Conservation (phyloP, 2,329 filamentous ascomycete species). For the Coleophoma eucalyptorum region DNA sequence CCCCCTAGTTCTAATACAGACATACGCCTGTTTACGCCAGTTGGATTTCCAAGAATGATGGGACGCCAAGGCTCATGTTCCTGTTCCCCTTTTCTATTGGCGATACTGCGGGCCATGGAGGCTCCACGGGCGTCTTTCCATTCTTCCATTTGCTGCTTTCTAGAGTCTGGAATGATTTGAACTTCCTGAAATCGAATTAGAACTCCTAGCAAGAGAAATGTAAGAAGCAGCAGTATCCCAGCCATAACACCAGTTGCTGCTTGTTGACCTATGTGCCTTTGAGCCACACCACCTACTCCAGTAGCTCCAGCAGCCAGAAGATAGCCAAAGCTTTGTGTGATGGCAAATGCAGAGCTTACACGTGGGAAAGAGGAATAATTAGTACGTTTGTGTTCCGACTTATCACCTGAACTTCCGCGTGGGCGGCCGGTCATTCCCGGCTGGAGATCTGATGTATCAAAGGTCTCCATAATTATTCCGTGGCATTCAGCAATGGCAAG, state of each 20-base stretch:
- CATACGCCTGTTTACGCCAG: slow-evolving; percentile 64
- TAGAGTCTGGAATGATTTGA: slow-evolving; percentile 65
- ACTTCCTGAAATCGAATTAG: slow-evolving; percentile 63
- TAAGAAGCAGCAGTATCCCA: slow-evolving; percentile 61
- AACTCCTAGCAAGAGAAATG: slow-evolving; percentile 56
- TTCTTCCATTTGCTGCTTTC: slow-evolving; percentile 49
- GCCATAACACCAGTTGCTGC: slow-evolving; percentile 66
- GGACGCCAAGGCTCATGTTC: slow-evolving; percentile 57
- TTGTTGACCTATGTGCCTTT: slow-evolving; percentile 62
- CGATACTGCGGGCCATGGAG: slow-evolving; percentile 35
- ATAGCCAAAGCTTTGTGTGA: slow-evolving; percentile 67
- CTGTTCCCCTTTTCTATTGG: slow-evolving; percentile 17
- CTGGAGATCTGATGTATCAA: slow-evolving; percentile 76
- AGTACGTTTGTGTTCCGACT: slow-evolving; percentile 44
- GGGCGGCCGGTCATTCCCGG: slow-evolving; percentile 61
- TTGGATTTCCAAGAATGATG: slow-evolving; percentile 68
- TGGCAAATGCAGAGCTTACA: slow-evolving; percentile 66
- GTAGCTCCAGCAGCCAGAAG: slow-evolving; percentile 66
- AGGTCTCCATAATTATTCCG: slow-evolving; percentile 76
- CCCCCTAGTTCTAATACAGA: slow-evolving; percentile 67
- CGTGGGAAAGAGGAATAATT: slow-evolving; percentile 77
- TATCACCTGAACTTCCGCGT: slow-evolving; percentile 42
- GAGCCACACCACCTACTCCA: slow-evolving; percentile 63
- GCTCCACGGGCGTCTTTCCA: slow-evolving; percentile 45
- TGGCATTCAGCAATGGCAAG: slow-evolving; percentile 74